A percentile compares a stretch with the other conserved stretches of the same genome.
Conservation (phyloP, 768 basidiomycete genomes). For the Rhizopogon vulgaris region DNA sequence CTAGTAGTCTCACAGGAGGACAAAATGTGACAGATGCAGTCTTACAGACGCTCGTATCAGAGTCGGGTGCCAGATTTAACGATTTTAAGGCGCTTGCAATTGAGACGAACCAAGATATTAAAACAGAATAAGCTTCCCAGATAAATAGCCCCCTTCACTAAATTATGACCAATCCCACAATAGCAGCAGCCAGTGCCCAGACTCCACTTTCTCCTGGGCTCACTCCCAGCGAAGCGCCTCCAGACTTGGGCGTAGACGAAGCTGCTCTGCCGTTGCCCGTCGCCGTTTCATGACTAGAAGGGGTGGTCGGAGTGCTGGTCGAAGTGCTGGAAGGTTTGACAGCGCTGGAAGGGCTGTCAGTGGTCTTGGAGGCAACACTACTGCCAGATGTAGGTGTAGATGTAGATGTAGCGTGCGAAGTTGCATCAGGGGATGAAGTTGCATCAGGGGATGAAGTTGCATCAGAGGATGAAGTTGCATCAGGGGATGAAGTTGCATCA, state of each 20-base stretch:
- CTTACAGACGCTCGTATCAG: too few relatives aligned
- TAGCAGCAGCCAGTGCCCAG: not conserved
- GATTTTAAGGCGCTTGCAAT: not conserved
- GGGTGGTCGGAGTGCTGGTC: not conserved
- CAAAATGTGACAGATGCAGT: too few relatives aligned
- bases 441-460: not conserved
- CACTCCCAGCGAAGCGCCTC: not conserved
- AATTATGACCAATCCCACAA: not conserved
- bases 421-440: not conserved
- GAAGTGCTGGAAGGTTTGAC: not conserved
- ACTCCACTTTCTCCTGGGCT: too few relatives aligned
- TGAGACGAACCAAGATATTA: not conserved
- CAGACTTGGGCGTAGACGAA: not conserved
- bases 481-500: not conserved
- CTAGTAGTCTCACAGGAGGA: too few relatives aligned
- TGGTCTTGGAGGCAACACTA: not conserved
- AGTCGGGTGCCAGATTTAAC: too few relatives aligned
- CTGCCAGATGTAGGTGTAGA: not conserved
- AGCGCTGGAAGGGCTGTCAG: not conserved
- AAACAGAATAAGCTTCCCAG: not conserved
- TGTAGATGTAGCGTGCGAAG: not conserved
- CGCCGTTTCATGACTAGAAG: not conserved
- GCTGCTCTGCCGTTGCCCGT: not conserved
- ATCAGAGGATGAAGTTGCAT: not conserved
- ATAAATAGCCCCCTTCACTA: not conserved